A percentile compares a stretch with the other conserved stretches of the same genome.
These are phyloP conservation scores for Venustampulla echinocandica DNA, from an alignment of 495 filamentous ascomycete genomes.

Conservation along the genomic window DNA sequence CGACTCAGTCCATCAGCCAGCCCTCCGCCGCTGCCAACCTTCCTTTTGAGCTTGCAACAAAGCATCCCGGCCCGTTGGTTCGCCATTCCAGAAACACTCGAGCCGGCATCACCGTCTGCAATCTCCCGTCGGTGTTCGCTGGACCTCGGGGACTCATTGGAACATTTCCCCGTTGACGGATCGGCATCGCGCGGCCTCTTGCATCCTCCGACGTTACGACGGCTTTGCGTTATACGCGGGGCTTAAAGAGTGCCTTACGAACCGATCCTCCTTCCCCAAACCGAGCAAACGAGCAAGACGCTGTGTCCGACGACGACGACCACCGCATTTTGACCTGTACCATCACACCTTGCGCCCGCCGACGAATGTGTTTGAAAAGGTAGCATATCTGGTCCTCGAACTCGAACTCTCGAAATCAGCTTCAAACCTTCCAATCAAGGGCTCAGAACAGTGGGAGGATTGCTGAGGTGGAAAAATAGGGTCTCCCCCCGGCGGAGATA, in stretches of 20 bases:
- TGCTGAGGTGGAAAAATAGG: no score
- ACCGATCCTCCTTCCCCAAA: not conserved
- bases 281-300: not conserved
- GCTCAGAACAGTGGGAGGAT: no score
- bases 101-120: conserved; percentile 17
- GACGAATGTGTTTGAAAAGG: conserved; percentile 15
- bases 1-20: conserved; percentile 1
- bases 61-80: conserved; percentile 7
- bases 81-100: conserved; percentile 18
- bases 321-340: conserved; percentile 12
- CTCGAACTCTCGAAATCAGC: not conserved
- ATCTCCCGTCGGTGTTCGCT: conserved; percentile 13
- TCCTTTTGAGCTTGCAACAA: conserved; percentile 3
- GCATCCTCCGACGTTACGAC: conserved; percentile 21
- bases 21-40: conserved; percentile 6
- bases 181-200: conserved; percentile 16
- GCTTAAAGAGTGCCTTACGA: conserved; percentile 4
- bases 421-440: conserved; percentile 1
- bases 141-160: conserved; percentile 8
- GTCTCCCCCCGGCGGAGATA: not conserved
- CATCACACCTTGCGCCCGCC: conserved; percentile 5
- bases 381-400: no score
- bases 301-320: no score
- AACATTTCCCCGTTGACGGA: conserved; percentile 1
- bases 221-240: conserved; percentile 13